Conservation (phyloP, 768 basidiomycete species). For the Xerocomus spinulosus region DNA sequence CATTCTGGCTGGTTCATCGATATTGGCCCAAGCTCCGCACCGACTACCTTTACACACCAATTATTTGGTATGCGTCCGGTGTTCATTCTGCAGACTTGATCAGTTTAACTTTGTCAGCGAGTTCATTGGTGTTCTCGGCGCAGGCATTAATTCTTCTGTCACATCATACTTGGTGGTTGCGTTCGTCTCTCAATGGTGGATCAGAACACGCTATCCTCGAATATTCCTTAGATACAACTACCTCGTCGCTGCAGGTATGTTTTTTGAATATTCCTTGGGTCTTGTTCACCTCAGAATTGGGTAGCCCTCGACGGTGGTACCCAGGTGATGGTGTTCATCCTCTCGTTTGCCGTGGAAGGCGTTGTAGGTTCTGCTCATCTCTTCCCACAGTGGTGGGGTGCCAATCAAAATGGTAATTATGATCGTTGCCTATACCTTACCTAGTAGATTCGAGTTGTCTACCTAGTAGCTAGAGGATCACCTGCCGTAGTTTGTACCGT, state of each 20-base stretch:
- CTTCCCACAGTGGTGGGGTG: slow-evolving; percentile 59
- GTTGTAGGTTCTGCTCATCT: slow-evolving; percentile 44
- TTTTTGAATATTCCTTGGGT: too few relatives aligned
- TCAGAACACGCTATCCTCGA: slow-evolving; percentile 33
- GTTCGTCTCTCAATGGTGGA: slow-evolving; percentile 37
- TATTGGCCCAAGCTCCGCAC: slow-evolving; percentile 31
- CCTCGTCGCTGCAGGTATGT: slow-evolving; percentile 39
- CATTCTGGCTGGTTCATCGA: slow-evolving; percentile 38
- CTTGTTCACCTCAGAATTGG: neutral
- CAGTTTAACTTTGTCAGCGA: too few relatives aligned
- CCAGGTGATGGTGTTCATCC: slow-evolving; percentile 53
- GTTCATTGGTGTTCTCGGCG: slow-evolving; percentile 15
- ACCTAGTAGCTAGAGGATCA: too few relatives aligned
- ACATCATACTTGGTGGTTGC: slow-evolving; percentile 18
- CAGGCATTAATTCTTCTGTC: slow-evolving; percentile 28
- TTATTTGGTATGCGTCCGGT: slow-evolving; percentile 21
- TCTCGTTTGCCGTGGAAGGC: slow-evolving; percentile 49
- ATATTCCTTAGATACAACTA: slow-evolving; percentile 40
- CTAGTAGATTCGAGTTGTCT: slow-evolving; percentile 8
- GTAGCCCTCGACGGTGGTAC: slow-evolving; percentile 36
- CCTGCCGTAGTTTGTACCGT: too few relatives aligned
- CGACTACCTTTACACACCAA: slow-evolving; percentile 28
- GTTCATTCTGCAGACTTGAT: too few relatives aligned
- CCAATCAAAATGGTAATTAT: slow-evolving; percentile 46
- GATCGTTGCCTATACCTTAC: slow-evolving; percentile 21